Percentiles rank a stretch among this genome's conserved stretches.
phyloP scores from a whole-genome alignment of 805 yeast species.

The Teunomyces barrocoloradensis region DNA sequence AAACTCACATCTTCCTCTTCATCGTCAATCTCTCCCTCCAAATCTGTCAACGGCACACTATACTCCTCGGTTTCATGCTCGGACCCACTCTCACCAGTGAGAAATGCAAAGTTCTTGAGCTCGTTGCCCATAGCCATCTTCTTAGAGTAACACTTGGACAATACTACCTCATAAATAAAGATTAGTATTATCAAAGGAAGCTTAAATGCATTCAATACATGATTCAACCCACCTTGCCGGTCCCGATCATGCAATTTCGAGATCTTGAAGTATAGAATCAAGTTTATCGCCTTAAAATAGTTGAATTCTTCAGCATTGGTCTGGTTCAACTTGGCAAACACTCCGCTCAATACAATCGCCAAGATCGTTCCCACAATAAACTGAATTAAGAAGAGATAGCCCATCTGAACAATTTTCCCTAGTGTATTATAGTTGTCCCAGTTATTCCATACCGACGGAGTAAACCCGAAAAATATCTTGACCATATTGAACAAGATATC shows the following conservation, averaged over 20 bases:
- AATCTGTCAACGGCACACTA: slow-evolving; percentile 6
- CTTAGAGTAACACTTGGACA: slow-evolving; percentile 20
- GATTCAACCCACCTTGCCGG: slow-evolving; percentile 2
- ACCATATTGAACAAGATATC: slow-evolving; percentile 51
- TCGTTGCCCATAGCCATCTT: slow-evolving; percentile 12
- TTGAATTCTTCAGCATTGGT: slow-evolving; percentile 38
- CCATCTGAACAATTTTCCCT: slow-evolving; percentile 47
- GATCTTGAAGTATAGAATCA: slow-evolving; percentile 35
- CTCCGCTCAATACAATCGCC: slow-evolving; percentile 50
- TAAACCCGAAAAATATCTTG: slow-evolving; percentile 54
- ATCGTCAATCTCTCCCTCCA: slow-evolving; percentile 11
- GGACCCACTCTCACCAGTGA: slow-evolving; percentile 25
- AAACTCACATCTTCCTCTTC: slow-evolving; percentile 28
- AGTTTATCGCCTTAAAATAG: slow-evolving; percentile 38
- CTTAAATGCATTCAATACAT: slow-evolving; percentile 27
- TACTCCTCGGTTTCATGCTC: slow-evolving; percentile 12
- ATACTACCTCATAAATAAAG: slow-evolving; percentile 29
- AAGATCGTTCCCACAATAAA: slow-evolving; percentile 54
- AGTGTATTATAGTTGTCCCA: slow-evolving; percentile 48
- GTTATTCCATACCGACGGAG: slow-evolving; percentile 59
- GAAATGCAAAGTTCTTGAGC: slow-evolving; percentile 36
- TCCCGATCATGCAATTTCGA: slow-evolving; percentile 19
- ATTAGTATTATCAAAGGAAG: slow-evolving; percentile 35
- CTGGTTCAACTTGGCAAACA: slow-evolving; percentile 32
- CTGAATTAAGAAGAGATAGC: slow-evolving; percentile 53